A percentile compares a stretch with the other conserved stretches of the same genome.
These are phyloP conservation scores for Pisolithus orientalis DNA, from an alignment of 768 basidiomycete species.

Conservation along the genomic window DNA sequence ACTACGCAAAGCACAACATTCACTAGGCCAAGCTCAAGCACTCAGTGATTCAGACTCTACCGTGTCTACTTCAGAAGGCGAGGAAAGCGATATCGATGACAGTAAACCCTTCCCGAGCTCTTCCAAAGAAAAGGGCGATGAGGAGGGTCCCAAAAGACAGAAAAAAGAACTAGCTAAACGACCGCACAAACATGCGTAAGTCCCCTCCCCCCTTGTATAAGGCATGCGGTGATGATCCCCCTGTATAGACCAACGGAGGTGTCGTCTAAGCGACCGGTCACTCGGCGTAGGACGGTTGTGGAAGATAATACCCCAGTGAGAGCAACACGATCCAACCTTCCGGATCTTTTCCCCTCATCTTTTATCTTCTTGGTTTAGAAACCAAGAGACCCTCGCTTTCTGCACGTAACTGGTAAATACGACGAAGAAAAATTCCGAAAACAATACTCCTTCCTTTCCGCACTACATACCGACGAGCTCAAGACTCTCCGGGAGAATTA, in stretches of 20 bases:
- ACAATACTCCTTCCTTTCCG: slow-evolving; percentile 71
- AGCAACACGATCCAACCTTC: not conserved
- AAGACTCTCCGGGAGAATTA: slow-evolving; percentile 56
- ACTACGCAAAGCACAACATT: slow-evolving; percentile 56
- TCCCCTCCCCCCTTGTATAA: slow-evolving; percentile 12
- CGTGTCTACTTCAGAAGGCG: slow-evolving; percentile 21
- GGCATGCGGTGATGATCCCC: not conserved
- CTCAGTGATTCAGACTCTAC: slow-evolving; percentile 33
- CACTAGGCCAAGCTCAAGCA: slow-evolving; percentile 39
- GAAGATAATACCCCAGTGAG: slow-evolving; percentile 62
- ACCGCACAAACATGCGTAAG: slow-evolving; percentile 83
- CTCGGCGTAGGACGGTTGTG: slow-evolving; percentile 62
- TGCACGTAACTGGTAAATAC: slow-evolving; percentile 63
- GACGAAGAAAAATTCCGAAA: slow-evolving; percentile 57
- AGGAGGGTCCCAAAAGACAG: slow-evolving; percentile 35
- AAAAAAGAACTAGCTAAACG: slow-evolving; percentile 53
- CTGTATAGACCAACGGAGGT: slow-evolving; percentile 65
- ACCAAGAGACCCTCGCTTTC: slow-evolving; percentile 83
- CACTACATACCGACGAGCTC: slow-evolving; percentile 61
- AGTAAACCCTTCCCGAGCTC: slow-evolving; percentile 1
- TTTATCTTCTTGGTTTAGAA: slow-evolving; percentile 39
- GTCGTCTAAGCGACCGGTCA: slow-evolving; percentile 80
- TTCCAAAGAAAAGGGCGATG: slow-evolving; percentile 26
- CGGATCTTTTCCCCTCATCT: not conserved
- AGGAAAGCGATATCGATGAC: slow-evolving; percentile 8